Base-by-base conservation (phyloP, 75 land plant genomes). In the Ceratopteris richardii region DNA sequence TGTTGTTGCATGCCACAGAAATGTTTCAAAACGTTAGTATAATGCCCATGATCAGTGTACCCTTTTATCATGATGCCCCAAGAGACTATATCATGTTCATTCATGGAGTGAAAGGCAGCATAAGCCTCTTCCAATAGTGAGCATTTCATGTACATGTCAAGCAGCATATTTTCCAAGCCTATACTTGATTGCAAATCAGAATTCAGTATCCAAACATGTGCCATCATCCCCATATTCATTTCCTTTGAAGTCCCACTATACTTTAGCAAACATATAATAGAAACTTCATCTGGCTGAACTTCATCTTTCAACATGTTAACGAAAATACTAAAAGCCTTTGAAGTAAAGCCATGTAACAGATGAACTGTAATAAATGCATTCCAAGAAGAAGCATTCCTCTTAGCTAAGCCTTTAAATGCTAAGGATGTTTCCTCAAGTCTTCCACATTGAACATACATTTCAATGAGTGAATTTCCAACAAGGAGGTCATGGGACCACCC, bases 311-410 rank as follows among this genome's bases (percentile, higher is more conserved):
- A 33, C 37, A 33, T 33, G 3, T 33, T 9, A 3, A 33, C 3
- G 37, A 33, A 33, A 33, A 33, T 3, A 9, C 9, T 9, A 3
- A 3, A 33, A 3, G 9, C 37, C 37, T 33, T 3, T 3, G 9
- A 9, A 9, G 9, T 62, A 22, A 28, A 19, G 39, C 82, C 87
- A 51, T 75, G 69, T 41, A 70, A 73, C 53, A 67, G 69, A 31
- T 76, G 73, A 79, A 79, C 73, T 46, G 76, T 72, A 5, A 83
- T 73, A 16, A 83, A 58, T 10, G 69, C 69, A 60, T 67, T 67
- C 69, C 69, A 60, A 18, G 69, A 67, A 11, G 59, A 46, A 41
- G 30, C 18, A 36, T 67, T 55, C 48, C 51, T 44, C 18, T 58
- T 44, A n/a, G 73, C 25, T 11, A 36, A 52, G 50, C 72, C 55